Evolutionary conservation across 2,329 filamentous ascomycete genomes (phyloP).

Genomic region (Calonectria naviculata): DNA sequence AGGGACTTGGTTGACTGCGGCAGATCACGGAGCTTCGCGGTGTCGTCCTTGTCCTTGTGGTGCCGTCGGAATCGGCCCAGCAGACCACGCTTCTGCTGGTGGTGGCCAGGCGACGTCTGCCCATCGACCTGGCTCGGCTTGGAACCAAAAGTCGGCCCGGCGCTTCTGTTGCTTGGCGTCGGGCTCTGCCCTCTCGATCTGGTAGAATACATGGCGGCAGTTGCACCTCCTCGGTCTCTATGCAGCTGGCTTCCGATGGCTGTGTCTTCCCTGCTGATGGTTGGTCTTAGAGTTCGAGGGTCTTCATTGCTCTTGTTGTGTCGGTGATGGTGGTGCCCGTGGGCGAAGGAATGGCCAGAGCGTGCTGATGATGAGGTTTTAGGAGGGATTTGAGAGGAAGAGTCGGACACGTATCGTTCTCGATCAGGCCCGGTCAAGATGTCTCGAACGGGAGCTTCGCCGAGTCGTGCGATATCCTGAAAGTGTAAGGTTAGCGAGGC

Average conservation of each 20-base stretch:
- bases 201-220: conserved; percentile 57
- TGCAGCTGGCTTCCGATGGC: conserved; percentile 56
- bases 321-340: conserved; percentile 72
- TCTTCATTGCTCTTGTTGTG: conserved; percentile 80
- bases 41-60: conserved; percentile 63
- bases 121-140: conserved; percentile 62
- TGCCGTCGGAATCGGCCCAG: conserved; percentile 62
- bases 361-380: conserved; percentile 74
- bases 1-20: conserved; percentile 66
- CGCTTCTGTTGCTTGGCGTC: conserved; percentile 79
- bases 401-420: conserved; percentile 71
- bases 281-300: conserved; percentile 74
- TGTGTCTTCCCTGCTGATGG: conserved; percentile 81
- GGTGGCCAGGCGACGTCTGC: conserved; percentile 68
- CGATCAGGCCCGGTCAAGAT: conserved; percentile 76
- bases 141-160: conserved; percentile 55
- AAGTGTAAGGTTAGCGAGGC: conserved; percentile 35
- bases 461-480: conserved; percentile 80
- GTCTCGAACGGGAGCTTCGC: conserved; percentile 80
- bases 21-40: conserved; percentile 57
- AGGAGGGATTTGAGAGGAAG: conserved; percentile 58
- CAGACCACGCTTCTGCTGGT: conserved; percentile 60
- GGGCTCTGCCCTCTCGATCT: conserved; percentile 80
- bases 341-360: conserved; percentile 69
- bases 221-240: conserved; percentile 62